Conservation (phyloP, 1,284 basidiomycete species). For the Tilletiopsis washingtonensis region DNA sequence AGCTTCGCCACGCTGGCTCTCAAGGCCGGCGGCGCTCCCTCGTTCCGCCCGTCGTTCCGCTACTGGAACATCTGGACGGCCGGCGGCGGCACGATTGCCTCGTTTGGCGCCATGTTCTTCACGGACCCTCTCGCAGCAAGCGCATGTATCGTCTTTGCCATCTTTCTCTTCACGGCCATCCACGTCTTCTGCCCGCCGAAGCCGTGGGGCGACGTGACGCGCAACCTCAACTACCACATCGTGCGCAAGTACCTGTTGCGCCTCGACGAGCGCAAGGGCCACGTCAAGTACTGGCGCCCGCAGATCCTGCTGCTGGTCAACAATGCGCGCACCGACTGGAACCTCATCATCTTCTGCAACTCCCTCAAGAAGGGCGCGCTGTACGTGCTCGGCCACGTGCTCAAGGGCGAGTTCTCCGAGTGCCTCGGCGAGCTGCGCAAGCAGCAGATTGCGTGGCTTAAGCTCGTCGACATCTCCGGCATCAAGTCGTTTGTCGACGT, state of each 20-base stretch:
- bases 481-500: slow-evolving; percentile 46
- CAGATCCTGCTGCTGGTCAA: slow-evolving; percentile 45
- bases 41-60: slow-evolving; percentile 45
- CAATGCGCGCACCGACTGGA: slow-evolving; percentile 45
- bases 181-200: slow-evolving; percentile 44
- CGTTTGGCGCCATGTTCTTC: slow-evolving; percentile 45
- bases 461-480: slow-evolving; percentile 43
- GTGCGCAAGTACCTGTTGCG: slow-evolving; percentile 45
- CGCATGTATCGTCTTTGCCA: slow-evolving; percentile 35
- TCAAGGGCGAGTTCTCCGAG: slow-evolving; percentile 45
- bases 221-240: slow-evolving; percentile 45
- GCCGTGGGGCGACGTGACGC: slow-evolving; percentile 46
- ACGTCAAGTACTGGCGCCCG: slow-evolving; percentile 47
- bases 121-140: slow-evolving; percentile 31
- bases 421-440: slow-evolving; percentile 41
- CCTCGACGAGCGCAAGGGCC: slow-evolving; percentile 44
- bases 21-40: slow-evolving; percentile 46
- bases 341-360: slow-evolving; percentile 47
- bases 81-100: slow-evolving; percentile 32
- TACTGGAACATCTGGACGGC: slow-evolving; percentile 48
- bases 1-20: slow-evolving; percentile 43
- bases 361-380: slow-evolving; percentile 46
- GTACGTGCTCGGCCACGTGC: slow-evolving; percentile 43
- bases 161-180: slow-evolving; percentile 40
- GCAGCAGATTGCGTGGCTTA: slow-evolving; percentile 45